Evolutionary conservation across 2,329 filamentous ascomycete genomes (phyloP).

Genomic region (Huntiella savannae): DNA sequence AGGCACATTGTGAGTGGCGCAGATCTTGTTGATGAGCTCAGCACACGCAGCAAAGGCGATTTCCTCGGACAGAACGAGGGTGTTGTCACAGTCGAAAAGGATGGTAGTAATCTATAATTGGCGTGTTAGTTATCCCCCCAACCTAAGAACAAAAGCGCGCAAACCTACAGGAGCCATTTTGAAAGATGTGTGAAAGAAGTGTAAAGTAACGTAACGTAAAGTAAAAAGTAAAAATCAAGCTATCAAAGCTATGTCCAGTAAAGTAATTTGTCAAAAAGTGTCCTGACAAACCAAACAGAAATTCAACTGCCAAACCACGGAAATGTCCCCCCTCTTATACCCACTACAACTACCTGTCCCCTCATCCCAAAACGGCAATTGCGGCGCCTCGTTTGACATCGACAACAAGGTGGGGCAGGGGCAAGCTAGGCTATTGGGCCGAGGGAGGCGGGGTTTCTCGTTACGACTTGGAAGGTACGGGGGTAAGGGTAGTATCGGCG

Average conservation of each 20-base stretch:
- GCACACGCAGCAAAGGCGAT: conserved; percentile 84
- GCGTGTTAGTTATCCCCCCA: background rate
- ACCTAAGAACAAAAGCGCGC: background rate
- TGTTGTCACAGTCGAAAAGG: conserved; percentile 74
- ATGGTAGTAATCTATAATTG: conserved; percentile 39
- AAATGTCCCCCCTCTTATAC: no score
- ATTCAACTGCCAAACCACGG: no score
- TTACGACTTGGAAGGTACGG: no score
- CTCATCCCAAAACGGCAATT: no score
- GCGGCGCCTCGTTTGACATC: no score
- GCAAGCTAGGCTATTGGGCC: background rate
- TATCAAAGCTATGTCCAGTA: background rate
- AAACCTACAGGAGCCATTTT: conserved; percentile 10
- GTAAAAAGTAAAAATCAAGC: background rate
- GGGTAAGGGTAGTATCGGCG: conserved; percentile 5
- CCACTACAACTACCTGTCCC: no score
- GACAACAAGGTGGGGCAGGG: background rate
- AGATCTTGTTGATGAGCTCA: conserved; percentile 72
- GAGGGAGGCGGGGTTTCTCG: no score
- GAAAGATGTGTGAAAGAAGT: background rate
- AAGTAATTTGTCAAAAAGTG: background rate
- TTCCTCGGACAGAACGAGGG: conserved; percentile 77
- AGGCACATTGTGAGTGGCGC: conserved; percentile 40
- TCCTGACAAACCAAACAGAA: no score
- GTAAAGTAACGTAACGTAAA: background rate